Base-by-base conservation (phyloP, 2,329 filamentous ascomycete species). In the Hysterium pulicare region DNA sequence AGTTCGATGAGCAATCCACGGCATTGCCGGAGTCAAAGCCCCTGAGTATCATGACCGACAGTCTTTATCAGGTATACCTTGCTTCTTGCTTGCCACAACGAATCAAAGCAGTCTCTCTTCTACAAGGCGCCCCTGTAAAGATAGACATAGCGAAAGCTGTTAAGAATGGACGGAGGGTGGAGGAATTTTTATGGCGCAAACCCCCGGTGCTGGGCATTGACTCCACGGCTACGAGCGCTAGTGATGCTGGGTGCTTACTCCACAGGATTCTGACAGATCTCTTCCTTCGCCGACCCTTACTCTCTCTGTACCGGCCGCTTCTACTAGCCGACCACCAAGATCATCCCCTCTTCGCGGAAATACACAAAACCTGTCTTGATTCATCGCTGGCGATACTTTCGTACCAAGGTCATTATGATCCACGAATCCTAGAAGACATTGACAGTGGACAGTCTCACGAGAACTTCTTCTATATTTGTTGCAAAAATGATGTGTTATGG, bases 401-500 rank as follows among this genome's bases (percentile, higher is more conserved):
- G 2, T 57, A 57, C 19, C 45, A 50, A 32, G 46, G 48, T 13
- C 40, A 53, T 3, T 54, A 50, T 30, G 44, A 43, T 3, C 17
- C 46, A 4, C 33, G 38, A 16, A 17, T 41, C 5, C 44, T 53
- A 6, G 21, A 22, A 6, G 33, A 17, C 3, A 16, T 46, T 5
- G 42, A 41, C 20, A 31, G 33, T 3, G 45, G 33, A 6, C 37
- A 38, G 20, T 33, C 41, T 11, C 47, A 49, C 9, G 44, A 54
- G 51, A 53, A 61, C 24, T 49, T 60, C 9, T 66, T 64, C 46
- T 54, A 58, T 21, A 38, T 42, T 1, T 45, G 57, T 23, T 66
- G 56, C 41, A 59, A 59, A 11, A 53, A 48, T 5, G 62, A 66
- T 28, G 45, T 64, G 6, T 37, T 64, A 2, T 59, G 52, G 49